phyloP scores from a whole-genome alignment of 2,329 filamentous ascomycete species.

The Alternaria alternata region DNA sequence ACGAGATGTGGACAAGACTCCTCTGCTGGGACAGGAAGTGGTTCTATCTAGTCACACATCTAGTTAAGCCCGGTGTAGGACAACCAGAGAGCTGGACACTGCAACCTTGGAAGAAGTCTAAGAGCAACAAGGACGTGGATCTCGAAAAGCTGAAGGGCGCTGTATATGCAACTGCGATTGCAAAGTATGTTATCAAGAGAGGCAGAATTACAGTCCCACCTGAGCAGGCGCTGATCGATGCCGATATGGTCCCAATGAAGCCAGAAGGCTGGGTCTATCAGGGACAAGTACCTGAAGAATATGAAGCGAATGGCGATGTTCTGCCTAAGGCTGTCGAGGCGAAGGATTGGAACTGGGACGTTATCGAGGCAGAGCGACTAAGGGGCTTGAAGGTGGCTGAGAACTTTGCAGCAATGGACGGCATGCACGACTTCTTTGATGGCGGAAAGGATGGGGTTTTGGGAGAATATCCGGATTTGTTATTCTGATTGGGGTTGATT shows the following conservation, averaged over 20 bases:
- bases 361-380: slow-evolving; percentile 65
- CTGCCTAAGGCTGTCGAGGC: slow-evolving; percentile 46
- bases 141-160: slow-evolving; percentile 51
- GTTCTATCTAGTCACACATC: slow-evolving; percentile 59
- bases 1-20: slow-evolving; percentile 59
- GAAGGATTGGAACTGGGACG: slow-evolving; percentile 66
- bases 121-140: slow-evolving; percentile 31
- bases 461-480: slow-evolving; percentile 54
- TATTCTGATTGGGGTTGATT: slow-evolving; percentile 23
- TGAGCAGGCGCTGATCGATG: slow-evolving; percentile 74
- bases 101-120: slow-evolving; percentile 55
- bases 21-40: slow-evolving; percentile 61
- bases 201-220: slow-evolving; percentile 82
- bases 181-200: slow-evolving; percentile 61
- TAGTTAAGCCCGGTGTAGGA: slow-evolving; percentile 56
- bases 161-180: slow-evolving; percentile 59
- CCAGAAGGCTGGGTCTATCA: slow-evolving; percentile 64
- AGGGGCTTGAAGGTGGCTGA: slow-evolving; percentile 64
- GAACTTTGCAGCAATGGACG: slow-evolving; percentile 64
- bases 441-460: slow-evolving; percentile 53
- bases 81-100: slow-evolving; percentile 53
- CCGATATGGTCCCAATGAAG: slow-evolving; percentile 75
- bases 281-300: slow-evolving; percentile 17
- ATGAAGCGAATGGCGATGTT: slow-evolving; percentile 18
- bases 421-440: slow-evolving; percentile 61